These are phyloP conservation scores for Acanthamoeba rhysodes DNA, from an alignment of 208 protist genomes.

Conservation along the genomic window DNA sequence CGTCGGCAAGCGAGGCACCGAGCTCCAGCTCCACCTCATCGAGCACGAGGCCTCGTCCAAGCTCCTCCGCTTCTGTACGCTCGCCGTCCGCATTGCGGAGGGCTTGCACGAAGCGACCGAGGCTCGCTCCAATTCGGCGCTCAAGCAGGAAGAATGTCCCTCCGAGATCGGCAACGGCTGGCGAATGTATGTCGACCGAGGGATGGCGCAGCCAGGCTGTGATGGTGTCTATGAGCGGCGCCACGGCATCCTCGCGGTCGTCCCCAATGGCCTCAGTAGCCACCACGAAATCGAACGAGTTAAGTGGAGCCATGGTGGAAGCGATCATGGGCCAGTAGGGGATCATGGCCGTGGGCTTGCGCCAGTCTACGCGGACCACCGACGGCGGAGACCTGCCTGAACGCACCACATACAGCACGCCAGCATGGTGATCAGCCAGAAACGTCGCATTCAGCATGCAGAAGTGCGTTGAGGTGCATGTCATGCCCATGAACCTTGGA, in stretches of 20 bases:
- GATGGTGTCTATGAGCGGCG: neutral
- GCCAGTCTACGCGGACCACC: neutral
- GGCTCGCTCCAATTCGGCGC: neutral
- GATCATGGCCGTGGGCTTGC: neutral
- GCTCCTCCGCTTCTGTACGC: neutral
- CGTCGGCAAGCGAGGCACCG: neutral
- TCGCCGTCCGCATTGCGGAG: neutral
- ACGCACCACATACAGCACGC: neutral
- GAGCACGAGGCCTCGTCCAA: neutral
- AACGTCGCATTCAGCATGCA: no score
- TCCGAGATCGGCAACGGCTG: neutral
- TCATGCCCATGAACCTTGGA: neutral
- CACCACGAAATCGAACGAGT: conserved; percentile 5
- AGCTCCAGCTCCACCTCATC: neutral
- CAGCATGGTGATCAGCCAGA: no score
- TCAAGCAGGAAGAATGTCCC: conserved; percentile 6
- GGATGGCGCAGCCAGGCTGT: neutral
- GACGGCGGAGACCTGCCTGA: neutral
- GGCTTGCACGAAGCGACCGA: neutral
- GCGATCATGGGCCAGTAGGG: neutral
- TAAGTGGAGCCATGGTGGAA: neutral
- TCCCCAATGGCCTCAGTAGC: neutral
- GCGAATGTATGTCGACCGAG: neutral
- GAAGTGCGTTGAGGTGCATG: no score
- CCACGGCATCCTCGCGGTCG: neutral